Conservation (phyloP, 2,329 filamentous ascomycete genomes). For the Cercospora berteroae region DNA sequence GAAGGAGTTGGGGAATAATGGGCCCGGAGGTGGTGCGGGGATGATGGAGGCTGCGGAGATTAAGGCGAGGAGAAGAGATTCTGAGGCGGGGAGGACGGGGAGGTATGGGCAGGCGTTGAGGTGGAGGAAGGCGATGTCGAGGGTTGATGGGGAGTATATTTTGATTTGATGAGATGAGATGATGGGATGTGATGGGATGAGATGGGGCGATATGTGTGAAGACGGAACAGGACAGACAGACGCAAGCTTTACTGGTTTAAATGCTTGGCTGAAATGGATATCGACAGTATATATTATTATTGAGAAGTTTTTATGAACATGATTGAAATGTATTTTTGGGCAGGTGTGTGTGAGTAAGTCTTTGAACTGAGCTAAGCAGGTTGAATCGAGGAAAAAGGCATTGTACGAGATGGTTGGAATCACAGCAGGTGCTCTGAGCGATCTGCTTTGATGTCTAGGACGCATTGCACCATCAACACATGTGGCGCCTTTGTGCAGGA, state of each 20-base stretch:
- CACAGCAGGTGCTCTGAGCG: no score
- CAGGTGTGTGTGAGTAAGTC: not conserved
- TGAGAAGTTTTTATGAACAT: not conserved
- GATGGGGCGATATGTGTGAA: not conserved
- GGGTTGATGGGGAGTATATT: conserved; percentile 53
- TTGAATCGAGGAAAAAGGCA: no score
- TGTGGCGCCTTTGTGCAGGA: no score
- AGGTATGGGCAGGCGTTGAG: conserved; percentile 44
- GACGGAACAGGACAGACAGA: not conserved
- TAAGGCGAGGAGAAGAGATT: conserved; percentile 31
- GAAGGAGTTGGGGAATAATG: conserved; percentile 44
- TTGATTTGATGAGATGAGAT: conserved; percentile 49
- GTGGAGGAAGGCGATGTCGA: conserved; percentile 53
- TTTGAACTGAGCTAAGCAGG: no score
- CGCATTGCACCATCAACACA: no score
- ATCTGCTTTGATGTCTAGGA: no score
- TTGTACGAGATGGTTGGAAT: no score
- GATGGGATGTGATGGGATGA: conserved; percentile 21
- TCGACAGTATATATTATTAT: conserved; percentile 5
- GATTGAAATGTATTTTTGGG: not conserved
- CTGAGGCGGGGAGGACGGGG: conserved; percentile 27
- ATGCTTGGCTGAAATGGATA: not conserved
- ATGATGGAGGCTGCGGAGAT: conserved; percentile 30
- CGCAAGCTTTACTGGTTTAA: not conserved
- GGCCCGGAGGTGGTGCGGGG: conserved; percentile 12